phyloP scores from a whole-genome alignment of 805 yeast genomes.

The Barnettozyma pratensis region DNA sequence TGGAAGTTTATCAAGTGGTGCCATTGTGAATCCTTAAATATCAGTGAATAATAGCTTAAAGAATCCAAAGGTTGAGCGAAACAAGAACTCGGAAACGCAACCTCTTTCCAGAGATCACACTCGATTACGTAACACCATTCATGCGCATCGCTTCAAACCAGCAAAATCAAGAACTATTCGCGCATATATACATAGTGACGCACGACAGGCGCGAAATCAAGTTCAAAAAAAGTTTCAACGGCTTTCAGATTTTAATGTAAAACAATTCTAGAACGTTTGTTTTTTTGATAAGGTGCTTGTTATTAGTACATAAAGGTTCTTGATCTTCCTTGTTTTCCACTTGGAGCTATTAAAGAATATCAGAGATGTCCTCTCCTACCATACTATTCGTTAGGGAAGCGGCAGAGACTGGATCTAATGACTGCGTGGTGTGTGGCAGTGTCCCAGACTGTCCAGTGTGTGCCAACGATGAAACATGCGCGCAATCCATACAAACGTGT shows the following conservation, averaged over 20 bases:
- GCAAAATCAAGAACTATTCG: neutral
- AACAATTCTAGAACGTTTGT: neutral
- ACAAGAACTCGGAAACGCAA: too few relatives aligned
- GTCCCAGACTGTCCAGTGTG: slow-evolving; percentile 52
- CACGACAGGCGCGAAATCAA: too few relatives aligned
- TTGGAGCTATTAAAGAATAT: too few relatives aligned
- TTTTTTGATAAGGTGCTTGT: neutral
- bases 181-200: neutral
- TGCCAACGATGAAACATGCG: slow-evolving; percentile 46
- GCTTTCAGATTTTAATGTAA: neutral
- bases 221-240: neutral
- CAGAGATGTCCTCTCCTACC: neutral
- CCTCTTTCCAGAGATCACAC: too few relatives aligned
- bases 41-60: too few relatives aligned
- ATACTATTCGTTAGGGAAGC: neutral
- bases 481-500: slow-evolving; percentile 52
- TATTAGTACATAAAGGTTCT: too few relatives aligned
- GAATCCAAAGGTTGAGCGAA: too few relatives aligned
- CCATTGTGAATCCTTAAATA: neutral
- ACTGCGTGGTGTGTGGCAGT: slow-evolving; percentile 38
- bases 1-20: slow-evolving; percentile 34
- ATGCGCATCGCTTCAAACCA: too few relatives aligned
- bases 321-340: too few relatives aligned
- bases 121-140: too few relatives aligned
- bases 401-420: slow-evolving; percentile 20